These are phyloP conservation scores for Solanum pennellii DNA, from an alignment of 257 asterid genomes.

Conservation along the genomic window DNA sequence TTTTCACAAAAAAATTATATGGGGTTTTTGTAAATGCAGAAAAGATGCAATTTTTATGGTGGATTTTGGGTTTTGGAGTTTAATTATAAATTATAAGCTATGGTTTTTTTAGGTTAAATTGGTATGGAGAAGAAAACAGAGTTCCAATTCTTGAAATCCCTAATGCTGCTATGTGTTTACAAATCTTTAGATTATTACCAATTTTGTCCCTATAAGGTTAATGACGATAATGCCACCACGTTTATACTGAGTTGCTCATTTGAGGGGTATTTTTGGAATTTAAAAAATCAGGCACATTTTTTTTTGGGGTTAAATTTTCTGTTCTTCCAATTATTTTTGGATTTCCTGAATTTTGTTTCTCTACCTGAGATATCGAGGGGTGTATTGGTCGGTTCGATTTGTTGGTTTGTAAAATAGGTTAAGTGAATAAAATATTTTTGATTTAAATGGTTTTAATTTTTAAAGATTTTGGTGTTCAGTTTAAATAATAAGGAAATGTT, in stretches of 20 bases:
- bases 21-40: background rate
- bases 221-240: background rate
- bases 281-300: background rate
- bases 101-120: background rate
- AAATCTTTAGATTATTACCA: background rate
- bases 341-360: too few relatives aligned
- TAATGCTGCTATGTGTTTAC: fast-evolving
- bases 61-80: background rate
- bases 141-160: background rate
- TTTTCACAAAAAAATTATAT: background rate
- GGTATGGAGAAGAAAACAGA: background rate
- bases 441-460: too few relatives aligned
- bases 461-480: too few relatives aligned
- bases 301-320: background rate
- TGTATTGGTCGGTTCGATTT: too few relatives aligned
- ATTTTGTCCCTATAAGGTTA: background rate
- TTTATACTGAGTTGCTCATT: background rate
- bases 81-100: background rate
- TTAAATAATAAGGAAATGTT: too few relatives aligned
- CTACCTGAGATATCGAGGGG: too few relatives aligned
- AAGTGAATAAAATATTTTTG: too few relatives aligned
- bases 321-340: too few relatives aligned
- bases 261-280: background rate
- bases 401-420: too few relatives aligned
- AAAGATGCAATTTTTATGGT: background rate